Evolutionary conservation across 1,139 yeast genomes (phyloP), one percentile per base, ranked within the genome.

Genomic region (Nakaseomyces sp.): DNA sequence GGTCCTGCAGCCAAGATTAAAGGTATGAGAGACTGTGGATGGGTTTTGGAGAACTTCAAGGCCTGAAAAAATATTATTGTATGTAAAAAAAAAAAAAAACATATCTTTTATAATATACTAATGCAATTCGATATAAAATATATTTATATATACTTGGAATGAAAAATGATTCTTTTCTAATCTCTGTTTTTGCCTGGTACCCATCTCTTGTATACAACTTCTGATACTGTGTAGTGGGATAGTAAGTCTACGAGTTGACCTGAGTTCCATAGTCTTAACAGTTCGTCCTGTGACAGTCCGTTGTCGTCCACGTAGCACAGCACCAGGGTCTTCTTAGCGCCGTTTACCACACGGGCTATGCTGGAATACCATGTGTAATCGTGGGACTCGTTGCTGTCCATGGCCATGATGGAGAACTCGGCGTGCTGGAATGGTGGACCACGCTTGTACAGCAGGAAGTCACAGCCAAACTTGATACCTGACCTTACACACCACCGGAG

Each of bases 401-500:
- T 52, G 0, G 84, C 70, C 53, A 74, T 61, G 1, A 79, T 60
- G 3, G 93, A 86, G 61, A 77, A 86, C 55, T 88, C 96, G 0
- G 98, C 97, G 61, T 91, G 99, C 40, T 82, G 77, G 60, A 89
- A 88, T 1, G 96, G 96, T 8, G 98, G 98, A 0, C 99, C 99
- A 46, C 91, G 71, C 45, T 81, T 78, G 61, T 91, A 91, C 6
- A 91, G 68, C 16, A 91, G 67, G 63, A 71, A 81, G 54, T 89
- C 95, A 18, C 86, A 76, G 1, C 96, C 96, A 64, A 91, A 91
- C 60, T 91, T 91, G 46, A 89, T 76, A 0, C 97, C 98, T 0
- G 89, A 77, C 47, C 95, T 72, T 2, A 81, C 94, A 69, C 97
- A 89, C 97, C 97, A 91, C 0, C 97, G 97, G 28, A 79, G 72